Conservation (phyloP, 352 stramenopile genomes). For the Phytophthora citricola region DNA sequence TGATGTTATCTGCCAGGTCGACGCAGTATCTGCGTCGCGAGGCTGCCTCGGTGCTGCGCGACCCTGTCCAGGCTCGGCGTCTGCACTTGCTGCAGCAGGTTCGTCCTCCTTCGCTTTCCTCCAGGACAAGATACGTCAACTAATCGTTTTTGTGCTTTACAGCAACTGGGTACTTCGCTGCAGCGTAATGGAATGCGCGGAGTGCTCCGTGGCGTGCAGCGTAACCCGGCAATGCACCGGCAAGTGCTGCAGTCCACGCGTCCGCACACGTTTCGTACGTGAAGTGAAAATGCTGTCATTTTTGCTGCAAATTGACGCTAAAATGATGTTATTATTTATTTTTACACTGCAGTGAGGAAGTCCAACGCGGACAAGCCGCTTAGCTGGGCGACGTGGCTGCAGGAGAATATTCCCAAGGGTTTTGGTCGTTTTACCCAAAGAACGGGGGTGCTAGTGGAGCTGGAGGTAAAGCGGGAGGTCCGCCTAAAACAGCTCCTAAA, state of each 20-base stretch:
- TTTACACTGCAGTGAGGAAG: slow-evolving; percentile 45
- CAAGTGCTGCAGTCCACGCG: slow-evolving; percentile 64
- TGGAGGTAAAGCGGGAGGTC: slow-evolving; percentile 47
- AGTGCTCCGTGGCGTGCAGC: slow-evolving; percentile 36
- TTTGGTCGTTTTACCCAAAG: slow-evolving; percentile 89
- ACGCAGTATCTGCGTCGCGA: slow-evolving; percentile 75
- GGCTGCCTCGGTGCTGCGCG: slow-evolving; percentile 54
- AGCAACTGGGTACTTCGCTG: slow-evolving; percentile 77
- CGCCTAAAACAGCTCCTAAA: slow-evolving; percentile 63
- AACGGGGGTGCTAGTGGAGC: slow-evolving; percentile 45
- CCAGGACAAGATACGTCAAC: slow-evolving; percentile 9
- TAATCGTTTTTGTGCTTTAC: slow-evolving; percentile 3
- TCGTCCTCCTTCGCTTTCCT: neutral
- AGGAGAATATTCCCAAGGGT: slow-evolving; percentile 74
- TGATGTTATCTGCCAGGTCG: slow-evolving; percentile 53
- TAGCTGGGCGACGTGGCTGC: slow-evolving; percentile 78
- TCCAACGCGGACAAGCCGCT: slow-evolving; percentile 54
- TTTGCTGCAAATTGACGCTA: slow-evolving; percentile 5
- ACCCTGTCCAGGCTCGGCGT: slow-evolving; percentile 60
- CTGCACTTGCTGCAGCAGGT: slow-evolving; percentile 84
- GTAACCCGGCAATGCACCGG: slow-evolving; percentile 45
- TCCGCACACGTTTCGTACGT: slow-evolving; percentile 64
- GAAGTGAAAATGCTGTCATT: neutral
- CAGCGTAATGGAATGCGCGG: slow-evolving; percentile 56
- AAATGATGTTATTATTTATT: neutral